Base-by-base conservation (phyloP, 306 rosid genomes). In the Sphenostylis stenocarpa region DNA sequence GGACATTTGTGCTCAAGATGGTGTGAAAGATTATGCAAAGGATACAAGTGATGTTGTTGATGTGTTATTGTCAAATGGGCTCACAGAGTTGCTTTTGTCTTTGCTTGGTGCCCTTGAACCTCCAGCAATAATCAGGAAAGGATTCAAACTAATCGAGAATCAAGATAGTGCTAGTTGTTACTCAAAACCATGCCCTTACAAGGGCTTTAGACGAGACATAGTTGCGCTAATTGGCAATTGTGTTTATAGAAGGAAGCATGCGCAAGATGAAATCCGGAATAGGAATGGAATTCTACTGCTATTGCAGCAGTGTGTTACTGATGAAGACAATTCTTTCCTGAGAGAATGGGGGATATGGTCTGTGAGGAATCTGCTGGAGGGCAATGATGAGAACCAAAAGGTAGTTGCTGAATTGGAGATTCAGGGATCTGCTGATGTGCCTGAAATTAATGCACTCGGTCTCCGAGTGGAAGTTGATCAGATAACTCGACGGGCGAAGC, bases 261-360 rank as follows among this genome's bases (percentile, higher is more conserved):
- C 86, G 33, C 97, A 94, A 80, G 89, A 94, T 36, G 88, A 83
- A 31, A 83, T 94, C 29, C 80, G 95, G 72, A 67, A 79, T 38
- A 82, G 60, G 67, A 80, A 85, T 51, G 92, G 93, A 72, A 81
- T 94, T 63, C 88, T 90, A 53, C 75, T 94, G 78, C 86, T 92
- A 49, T 82, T 92, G 65, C 98, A 92, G 80, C 93, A 92, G 76
- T 90, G 96, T 84, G 95, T 91, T 60, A 65, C 83, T 21, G 97
- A 95, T 67, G 93, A 95, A 26, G 95, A 17, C 38, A 90, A 90
- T 70, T 97, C 96, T 7, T 95, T 78, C 82, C 56, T 90, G 75
- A 95, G 96, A 85, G 97, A 95, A 80, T 90, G 98, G 93, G 96
- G 94, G 49, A 83, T 89, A 81, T 92, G 96, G 92, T 82, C 78